Evolutionary conservation across 163 green algal species (phyloP).

Genomic region (Chlamydomonas reinhardtii): DNA sequence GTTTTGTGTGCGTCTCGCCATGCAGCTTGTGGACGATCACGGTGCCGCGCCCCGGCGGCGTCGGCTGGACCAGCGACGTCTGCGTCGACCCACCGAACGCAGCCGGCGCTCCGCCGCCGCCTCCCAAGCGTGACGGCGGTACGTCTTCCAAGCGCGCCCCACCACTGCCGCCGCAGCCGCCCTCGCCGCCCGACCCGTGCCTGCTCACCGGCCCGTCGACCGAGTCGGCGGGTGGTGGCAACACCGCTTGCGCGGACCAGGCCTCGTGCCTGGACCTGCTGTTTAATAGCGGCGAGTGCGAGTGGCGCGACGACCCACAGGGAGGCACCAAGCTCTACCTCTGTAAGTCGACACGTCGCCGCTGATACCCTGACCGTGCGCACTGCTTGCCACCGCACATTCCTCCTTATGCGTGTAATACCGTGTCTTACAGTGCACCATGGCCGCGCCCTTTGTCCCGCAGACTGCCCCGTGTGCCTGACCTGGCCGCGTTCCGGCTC

Average conservation of each 20-base stretch:
- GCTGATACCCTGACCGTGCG: no score
- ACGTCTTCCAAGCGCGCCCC: background rate
- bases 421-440: no score
- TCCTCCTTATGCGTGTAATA: no score
- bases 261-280: conserved; percentile 18
- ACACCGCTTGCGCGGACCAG: background rate
- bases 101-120: background rate
- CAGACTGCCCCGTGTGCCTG: conserved; percentile 14
- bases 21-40: background rate
- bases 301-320: background rate
- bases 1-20: no score
- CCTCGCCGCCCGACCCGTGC: background rate
- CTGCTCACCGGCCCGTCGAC: background rate
- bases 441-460: no score
- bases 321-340: background rate
- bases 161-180: background rate
- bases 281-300: background rate
- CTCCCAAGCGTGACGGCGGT: no score
- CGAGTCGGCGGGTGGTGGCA: background rate
- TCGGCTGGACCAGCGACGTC: background rate
- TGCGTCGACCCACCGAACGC: background rate
- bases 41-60: background rate
- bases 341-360: background rate
- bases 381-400: no score
- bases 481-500: background rate